Conservation (phyloP, 495 filamentous ascomycete species). For the Lentithecium fluviatile region DNA sequence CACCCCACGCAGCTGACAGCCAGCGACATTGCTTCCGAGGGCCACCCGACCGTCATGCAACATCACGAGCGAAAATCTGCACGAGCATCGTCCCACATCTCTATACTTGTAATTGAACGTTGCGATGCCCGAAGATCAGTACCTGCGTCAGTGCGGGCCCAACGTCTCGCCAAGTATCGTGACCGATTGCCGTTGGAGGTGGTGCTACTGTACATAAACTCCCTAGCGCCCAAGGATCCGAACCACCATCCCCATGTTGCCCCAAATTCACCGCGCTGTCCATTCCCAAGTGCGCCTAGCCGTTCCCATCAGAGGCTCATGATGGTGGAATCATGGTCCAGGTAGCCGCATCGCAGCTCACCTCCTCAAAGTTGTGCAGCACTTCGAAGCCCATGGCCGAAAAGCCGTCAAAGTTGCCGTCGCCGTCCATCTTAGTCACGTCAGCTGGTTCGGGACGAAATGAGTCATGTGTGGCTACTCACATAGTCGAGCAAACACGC, state of each 20-base stretch:
- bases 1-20: neutral
- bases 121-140: neutral
- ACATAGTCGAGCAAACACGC: slow-evolving; percentile 76
- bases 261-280: no score
- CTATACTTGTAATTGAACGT: neutral
- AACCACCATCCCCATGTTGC: neutral
- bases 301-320: slow-evolving; percentile 3
- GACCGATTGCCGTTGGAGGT: neutral
- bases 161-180: neutral
- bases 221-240: slow-evolving; percentile 14
- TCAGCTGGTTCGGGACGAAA: slow-evolving; percentile 10
- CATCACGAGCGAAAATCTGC: neutral
- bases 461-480: slow-evolving; percentile 40
- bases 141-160: neutral
- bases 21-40: neutral
- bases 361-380: slow-evolving; percentile 75
- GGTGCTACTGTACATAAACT: neutral
- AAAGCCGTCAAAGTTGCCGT: slow-evolving; percentile 69
- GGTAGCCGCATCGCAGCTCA: slow-evolving; percentile 70
- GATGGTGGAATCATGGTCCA: slow-evolving; percentile 59
- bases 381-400: slow-evolving; percentile 74
- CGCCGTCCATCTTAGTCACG: slow-evolving; percentile 59
- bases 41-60: neutral
- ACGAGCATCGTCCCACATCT: neutral
- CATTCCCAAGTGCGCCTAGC: neutral